Evolutionary conservation across 2,329 filamentous ascomycete species (phyloP).

Genomic region (Penicillium janthinellum): DNA sequence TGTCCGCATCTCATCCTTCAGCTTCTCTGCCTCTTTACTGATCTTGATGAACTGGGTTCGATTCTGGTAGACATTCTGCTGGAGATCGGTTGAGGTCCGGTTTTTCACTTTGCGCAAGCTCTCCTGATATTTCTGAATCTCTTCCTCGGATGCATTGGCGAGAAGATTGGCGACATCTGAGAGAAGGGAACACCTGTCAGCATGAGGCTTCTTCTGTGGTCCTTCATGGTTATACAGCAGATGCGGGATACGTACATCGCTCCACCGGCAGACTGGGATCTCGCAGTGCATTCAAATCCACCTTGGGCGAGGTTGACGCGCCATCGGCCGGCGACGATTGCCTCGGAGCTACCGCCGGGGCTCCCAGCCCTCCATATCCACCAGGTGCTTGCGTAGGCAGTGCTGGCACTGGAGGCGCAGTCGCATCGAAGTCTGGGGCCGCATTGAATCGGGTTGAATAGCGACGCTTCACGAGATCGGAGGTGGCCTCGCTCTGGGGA

Average conservation of each 20-base stretch:
- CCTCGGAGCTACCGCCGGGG: constrained; percentile 46
- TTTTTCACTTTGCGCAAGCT: constrained; percentile 75
- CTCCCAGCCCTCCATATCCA: constrained; percentile 58
- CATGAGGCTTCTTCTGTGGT: constrained; percentile 10
- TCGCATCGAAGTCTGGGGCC: constrained; percentile 66
- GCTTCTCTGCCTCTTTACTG: constrained; percentile 96
- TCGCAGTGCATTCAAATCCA: constrained; percentile 76
- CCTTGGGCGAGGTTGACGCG: constrained; percentile 58
- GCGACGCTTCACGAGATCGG: constrained; percentile 87
- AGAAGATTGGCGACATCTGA: constrained; percentile 63
- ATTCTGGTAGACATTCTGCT: constrained; percentile 96
- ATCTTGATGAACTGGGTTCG: constrained; percentile 98
- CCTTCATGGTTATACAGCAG: neutral
- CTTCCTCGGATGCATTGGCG: constrained; percentile 81
- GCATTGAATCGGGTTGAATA: constrained; percentile 93
- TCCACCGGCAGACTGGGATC: constrained; percentile 80
- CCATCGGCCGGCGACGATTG: constrained; percentile 55
- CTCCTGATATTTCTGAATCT: constrained; percentile 79
- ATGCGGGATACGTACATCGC: constrained; percentile 61
- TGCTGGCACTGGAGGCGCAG: constrained; percentile 70
- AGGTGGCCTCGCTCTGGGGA: constrained; percentile 56
- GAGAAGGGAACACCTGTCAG: constrained; percentile 14
- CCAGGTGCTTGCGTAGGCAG: constrained; percentile 58
- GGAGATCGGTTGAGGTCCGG: constrained; percentile 78
- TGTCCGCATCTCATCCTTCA: constrained; percentile 93